Evolutionary conservation across 176 grass and related monocot genomes (phyloP).

Genomic region (Elaeis guineensis): DNA sequence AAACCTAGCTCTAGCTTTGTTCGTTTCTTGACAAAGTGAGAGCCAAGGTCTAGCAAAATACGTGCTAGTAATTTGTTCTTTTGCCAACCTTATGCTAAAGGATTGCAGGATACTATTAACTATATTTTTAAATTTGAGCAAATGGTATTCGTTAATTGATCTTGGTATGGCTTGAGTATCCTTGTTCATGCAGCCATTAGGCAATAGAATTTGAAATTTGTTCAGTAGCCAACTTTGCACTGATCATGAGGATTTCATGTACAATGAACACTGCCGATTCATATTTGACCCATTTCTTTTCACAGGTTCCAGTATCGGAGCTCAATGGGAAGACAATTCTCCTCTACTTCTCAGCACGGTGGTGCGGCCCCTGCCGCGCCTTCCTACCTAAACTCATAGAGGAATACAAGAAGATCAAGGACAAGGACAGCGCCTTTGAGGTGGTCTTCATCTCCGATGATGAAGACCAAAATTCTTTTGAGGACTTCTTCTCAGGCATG

Average conservation of each 20-base stretch:
- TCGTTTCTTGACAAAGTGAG: background rate
- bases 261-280: too few species aligned
- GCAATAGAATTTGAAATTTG: too few species aligned
- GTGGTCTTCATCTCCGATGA: slow-evolving; percentile 74
- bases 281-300: background rate
- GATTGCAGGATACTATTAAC: too few species aligned
- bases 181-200: too few species aligned
- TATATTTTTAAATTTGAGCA: too few species aligned
- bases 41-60: too few species aligned
- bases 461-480: slow-evolving; percentile 44
- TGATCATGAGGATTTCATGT: too few species aligned
- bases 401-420: slow-evolving; percentile 69
- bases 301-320: slow-evolving; percentile 62
- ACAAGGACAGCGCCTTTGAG: slow-evolving; percentile 60
- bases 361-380: slow-evolving; percentile 56
- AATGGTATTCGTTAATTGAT: too few species aligned
- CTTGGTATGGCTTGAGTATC: too few species aligned
- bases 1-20: background rate
- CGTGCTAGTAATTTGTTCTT: too few species aligned
- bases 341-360: slow-evolving; percentile 79
- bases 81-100: too few species aligned
- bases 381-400: slow-evolving; percentile 64
- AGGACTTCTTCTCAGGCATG: slow-evolving; percentile 62
- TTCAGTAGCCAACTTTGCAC: too few species aligned
- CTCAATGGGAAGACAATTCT: slow-evolving; percentile 79